Base-by-base conservation (phyloP, 2,329 filamentous ascomycete genomes). In the Emergomyces orientalis region DNA sequence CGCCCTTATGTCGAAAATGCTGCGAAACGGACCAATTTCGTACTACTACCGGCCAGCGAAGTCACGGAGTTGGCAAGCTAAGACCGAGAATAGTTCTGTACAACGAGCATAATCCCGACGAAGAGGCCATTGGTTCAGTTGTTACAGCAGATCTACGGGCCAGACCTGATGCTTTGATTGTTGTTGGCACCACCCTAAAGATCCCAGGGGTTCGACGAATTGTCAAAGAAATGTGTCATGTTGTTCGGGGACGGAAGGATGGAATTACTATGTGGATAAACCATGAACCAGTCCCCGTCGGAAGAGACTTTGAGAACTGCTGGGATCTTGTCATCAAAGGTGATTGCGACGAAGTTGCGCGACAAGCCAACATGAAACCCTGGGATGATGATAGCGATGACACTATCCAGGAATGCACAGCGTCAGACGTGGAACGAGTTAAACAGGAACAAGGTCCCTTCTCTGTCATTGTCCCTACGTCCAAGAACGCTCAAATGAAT, bases 261-360 rank as follows among this genome's bases (percentile, higher is more conserved):
- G 92, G 93, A 0, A 84, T 96, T 63, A 91, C 92, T 0, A 88
- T 95, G 59, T 99, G 93, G 91, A 90, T 99, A 76, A 97, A 97
- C 75, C 85, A 91, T 61, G 91, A 96, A 64, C 82, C 89, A 0
- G 89, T 91, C 67, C 94, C 94, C 0, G 83, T 87, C 52, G 88
- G 89, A 25, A 87, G 85, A 67, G 91, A 97, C 63, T 87, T 97
- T 66, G 92, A 93, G 72, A 88, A 95, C 66, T 91, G 90, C 71
- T 99, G 92, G 88, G 94, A 99, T 75, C 78, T 97, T 64, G 86
- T 97, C 22, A 88, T 99, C 43, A 86, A 86, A 67, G 92, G 91
- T 25, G 88, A 89, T 69, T 94, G 90, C 72, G 94, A 99, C 73
- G 87, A 91, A 66, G 88, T 99, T 47, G 94, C 94, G 25, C 82